A percentile compares a stretch with the other conserved stretches of the same genome.
Evolutionary conservation across 192 early-diverging fungal species (phyloP).

Genomic region (Umbelopsis sp.): DNA sequence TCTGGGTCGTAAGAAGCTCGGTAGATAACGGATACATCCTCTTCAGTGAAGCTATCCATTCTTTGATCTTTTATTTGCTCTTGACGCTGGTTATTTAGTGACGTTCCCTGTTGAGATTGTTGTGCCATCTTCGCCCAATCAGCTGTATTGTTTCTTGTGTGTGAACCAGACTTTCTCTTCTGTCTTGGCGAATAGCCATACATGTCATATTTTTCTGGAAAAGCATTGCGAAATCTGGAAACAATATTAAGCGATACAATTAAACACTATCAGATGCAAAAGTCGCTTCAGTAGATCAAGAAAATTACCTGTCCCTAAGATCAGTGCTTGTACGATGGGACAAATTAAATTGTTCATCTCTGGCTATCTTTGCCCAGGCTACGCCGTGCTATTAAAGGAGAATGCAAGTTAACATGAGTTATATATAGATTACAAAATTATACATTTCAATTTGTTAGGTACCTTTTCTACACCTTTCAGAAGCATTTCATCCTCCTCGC

Average conservation of each 20-base stretch:
- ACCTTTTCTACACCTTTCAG: constrained; percentile 21
- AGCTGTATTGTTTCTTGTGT: background rate
- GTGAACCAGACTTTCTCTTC: background rate
- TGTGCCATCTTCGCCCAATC: background rate
- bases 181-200: constrained; percentile 21
- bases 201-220: constrained; percentile 24
- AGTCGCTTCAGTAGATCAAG: background rate
- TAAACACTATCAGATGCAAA: background rate
- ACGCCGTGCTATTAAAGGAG: constrained; percentile 16
- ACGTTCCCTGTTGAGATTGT: background rate
- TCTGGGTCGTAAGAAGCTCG: constrained; percentile 9
- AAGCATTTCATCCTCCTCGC: constrained; percentile 20
- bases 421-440: background rate
- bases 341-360: constrained; percentile 19
- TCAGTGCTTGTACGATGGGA: constrained; percentile 23
- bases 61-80: background rate
- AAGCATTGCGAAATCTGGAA: constrained; percentile 26
- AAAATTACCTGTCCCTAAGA: constrained; percentile 23
- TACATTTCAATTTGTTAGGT: background rate
- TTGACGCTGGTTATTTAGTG: background rate
- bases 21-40: constrained; percentile 8
- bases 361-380: constrained; percentile 24
- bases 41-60: background rate
- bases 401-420: background rate
- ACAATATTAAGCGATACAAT: background rate